Percentiles rank a stretch among this genome's conserved stretches.
These are phyloP conservation scores for Sarocladiaceae sp. DNA, from an alignment of 2,329 filamentous ascomycete genomes.

Conservation along the genomic window DNA sequence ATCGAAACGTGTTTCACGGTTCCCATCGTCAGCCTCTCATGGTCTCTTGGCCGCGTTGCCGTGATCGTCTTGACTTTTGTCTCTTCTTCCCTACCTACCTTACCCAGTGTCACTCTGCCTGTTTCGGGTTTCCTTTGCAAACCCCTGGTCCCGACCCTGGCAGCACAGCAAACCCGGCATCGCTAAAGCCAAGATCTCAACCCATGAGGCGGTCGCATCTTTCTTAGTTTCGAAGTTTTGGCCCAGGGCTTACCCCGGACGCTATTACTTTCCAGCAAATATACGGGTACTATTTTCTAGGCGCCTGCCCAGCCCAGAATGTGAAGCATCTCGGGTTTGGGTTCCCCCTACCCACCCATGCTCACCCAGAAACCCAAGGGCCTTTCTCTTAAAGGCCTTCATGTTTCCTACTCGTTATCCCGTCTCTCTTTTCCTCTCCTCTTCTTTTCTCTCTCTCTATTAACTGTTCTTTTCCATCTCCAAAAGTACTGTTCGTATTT, in stretches of 20 bases:
- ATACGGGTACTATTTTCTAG: neutral
- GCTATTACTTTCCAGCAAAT: neutral
- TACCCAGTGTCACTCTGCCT: neutral
- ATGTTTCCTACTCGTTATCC: conserved; percentile 20
- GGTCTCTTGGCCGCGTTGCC: neutral
- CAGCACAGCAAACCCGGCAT: too few relatives aligned
- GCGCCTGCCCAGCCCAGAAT: neutral
- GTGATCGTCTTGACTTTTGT: too few relatives aligned
- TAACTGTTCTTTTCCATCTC: conserved; percentile 20
- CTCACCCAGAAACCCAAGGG: conserved; percentile 1
- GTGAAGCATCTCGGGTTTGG: conserved; percentile 8
- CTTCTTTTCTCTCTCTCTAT: conserved; percentile 20
- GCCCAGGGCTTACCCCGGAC: too few relatives aligned
- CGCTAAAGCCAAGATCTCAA: too few relatives aligned
- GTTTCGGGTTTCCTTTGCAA: too few relatives aligned
- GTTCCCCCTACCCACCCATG: neutral
- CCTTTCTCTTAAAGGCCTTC: conserved; percentile 17
- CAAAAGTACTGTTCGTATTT: conserved; percentile 24
- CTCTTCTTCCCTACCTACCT: neutral
- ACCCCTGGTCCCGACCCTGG: too few relatives aligned
- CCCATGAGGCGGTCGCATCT: too few relatives aligned
- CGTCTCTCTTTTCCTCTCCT: conserved; percentile 20
- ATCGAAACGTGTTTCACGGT: conserved; percentile 9
- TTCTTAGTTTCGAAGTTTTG: too few relatives aligned
- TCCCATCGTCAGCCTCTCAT: neutral